Evolutionary conservation across 495 filamentous ascomycete species (phyloP).

Genomic region (Hypoxylon lenormandii): DNA sequence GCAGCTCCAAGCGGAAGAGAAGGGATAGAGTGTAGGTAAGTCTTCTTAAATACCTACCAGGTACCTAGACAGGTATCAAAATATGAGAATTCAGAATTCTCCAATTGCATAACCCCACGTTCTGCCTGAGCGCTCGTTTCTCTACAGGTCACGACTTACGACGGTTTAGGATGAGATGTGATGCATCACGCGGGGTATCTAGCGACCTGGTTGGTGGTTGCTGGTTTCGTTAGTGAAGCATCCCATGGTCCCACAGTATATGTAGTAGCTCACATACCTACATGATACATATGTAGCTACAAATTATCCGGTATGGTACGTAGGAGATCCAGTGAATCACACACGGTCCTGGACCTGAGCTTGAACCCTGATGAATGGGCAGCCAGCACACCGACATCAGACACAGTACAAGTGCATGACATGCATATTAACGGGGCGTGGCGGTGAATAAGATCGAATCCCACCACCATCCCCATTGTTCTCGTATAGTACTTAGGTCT

Average conservation of each 20-base stretch:
- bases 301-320: conserved; percentile 14
- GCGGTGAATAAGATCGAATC: conserved; percentile 40
- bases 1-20: not conserved
- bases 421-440: conserved; percentile 31
- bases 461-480: conserved; percentile 9
- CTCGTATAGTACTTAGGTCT: no score
- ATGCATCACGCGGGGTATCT: conserved; percentile 42
- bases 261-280: conserved; percentile 22
- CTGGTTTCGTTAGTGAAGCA: conserved; percentile 19
- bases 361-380: conserved; percentile 5
- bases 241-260: conserved; percentile 5
- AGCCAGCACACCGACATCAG: conserved; percentile 19
- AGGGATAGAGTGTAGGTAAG: not conserved
- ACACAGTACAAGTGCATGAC: conserved; percentile 25
- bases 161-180: conserved; percentile 19
- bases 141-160: conserved; percentile 34
- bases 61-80: no score
- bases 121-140: conserved; percentile 31
- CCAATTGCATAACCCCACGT: conserved; percentile 47
- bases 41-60: conserved; percentile 28
- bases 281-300: no score
- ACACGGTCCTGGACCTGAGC: conserved; percentile 3
- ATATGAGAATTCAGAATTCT: conserved; percentile 25
- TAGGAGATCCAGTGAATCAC: conserved; percentile 23
- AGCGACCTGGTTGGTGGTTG: not conserved